phyloP scores from a whole-genome alignment of 805 yeast species.

The Candida montana region DNA sequence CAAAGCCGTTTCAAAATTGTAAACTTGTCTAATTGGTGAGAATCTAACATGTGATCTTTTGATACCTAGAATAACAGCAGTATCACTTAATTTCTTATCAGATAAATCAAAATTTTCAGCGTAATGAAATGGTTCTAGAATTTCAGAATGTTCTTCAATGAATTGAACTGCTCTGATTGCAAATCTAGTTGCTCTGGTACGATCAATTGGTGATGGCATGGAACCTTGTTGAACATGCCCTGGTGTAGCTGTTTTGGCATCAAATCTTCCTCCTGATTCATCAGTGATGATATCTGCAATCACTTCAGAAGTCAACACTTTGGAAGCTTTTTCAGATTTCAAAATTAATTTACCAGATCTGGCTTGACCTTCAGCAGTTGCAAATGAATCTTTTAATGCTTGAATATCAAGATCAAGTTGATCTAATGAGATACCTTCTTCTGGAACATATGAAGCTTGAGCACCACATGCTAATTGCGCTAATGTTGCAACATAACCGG shows the following conservation, averaged over 20 bases:
- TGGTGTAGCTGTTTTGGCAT: conserved; percentile 75
- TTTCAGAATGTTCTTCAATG: conserved; percentile 44
- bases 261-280: conserved; percentile 60
- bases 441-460: conserved; percentile 72
- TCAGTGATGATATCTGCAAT: conserved; percentile 65
- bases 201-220: conserved; percentile 70
- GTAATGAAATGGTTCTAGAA: conserved; percentile 41
- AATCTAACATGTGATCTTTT: conserved; percentile 71
- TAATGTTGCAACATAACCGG: conserved; percentile 76
- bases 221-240: conserved; percentile 88
- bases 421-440: conserved; percentile 54
- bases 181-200: conserved; percentile 68
- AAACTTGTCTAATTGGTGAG: conserved; percentile 67
- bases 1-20: conserved; percentile 83
- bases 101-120: conserved; percentile 37
- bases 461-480: conserved; percentile 70
- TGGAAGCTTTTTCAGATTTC: conserved; percentile 64
- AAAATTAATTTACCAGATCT: conserved; percentile 67
- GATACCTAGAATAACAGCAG: conserved; percentile 83
- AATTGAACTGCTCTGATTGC: conserved; percentile 66
- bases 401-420: conserved; percentile 63
- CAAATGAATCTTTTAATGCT: conserved; percentile 52
- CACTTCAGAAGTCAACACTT: conserved; percentile 60
- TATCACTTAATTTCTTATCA: conserved; percentile 35
- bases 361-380: conserved; percentile 56